A percentile compares a stretch with the other conserved stretches of the same genome.
phyloP scores from a whole-genome alignment of 2,329 filamentous ascomycete species.

The Podosphaera leucotricha region DNA sequence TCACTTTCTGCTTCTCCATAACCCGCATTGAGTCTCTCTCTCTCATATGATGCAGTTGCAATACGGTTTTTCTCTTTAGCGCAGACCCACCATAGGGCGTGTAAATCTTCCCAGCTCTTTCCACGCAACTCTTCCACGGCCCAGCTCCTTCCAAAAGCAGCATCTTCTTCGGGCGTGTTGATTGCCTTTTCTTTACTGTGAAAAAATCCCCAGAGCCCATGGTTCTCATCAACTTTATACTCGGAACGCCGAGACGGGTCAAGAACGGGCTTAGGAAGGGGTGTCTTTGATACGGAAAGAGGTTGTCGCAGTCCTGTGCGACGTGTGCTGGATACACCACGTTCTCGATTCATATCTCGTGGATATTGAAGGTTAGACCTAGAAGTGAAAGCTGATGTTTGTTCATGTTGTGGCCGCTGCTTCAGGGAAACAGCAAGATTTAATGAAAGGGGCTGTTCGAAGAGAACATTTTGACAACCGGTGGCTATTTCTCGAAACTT shows the following conservation, averaged over 20 bases:
- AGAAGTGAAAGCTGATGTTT: constrained; percentile 15
- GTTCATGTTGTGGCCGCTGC: constrained; percentile 2
- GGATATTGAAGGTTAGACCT: constrained; percentile 11
- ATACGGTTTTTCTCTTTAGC: constrained; percentile 76
- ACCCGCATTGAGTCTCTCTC: constrained; percentile 39
- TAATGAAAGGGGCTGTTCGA: neutral
- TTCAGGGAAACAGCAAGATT: neutral
- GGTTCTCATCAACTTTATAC: constrained; percentile 38
- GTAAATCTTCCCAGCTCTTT: constrained; percentile 87
- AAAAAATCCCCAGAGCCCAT: constrained; percentile 90
- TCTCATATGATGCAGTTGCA: constrained; percentile 50
- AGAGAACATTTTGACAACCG: neutral
- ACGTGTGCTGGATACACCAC: constrained; percentile 63
- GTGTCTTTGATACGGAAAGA: constrained; percentile 48
- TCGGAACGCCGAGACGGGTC: constrained; percentile 30
- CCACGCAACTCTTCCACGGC: constrained; percentile 59
- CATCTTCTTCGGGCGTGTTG: constrained; percentile 45
- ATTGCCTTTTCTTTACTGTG: constrained; percentile 43
- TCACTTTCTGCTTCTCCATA: constrained; percentile 50
- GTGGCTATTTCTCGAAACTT: neutral
- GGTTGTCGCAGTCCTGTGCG: constrained; percentile 51
- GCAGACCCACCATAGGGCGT: constrained; percentile 85
- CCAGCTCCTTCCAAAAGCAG: constrained; percentile 61
- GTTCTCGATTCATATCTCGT: constrained; percentile 54
- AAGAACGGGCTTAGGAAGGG: constrained; percentile 47